Evolutionary conservation across 2,329 filamentous ascomycete species (phyloP), one percentile per base, ranked within the genome.

Genomic region (Arthrobotrys sphaeroides): DNA sequence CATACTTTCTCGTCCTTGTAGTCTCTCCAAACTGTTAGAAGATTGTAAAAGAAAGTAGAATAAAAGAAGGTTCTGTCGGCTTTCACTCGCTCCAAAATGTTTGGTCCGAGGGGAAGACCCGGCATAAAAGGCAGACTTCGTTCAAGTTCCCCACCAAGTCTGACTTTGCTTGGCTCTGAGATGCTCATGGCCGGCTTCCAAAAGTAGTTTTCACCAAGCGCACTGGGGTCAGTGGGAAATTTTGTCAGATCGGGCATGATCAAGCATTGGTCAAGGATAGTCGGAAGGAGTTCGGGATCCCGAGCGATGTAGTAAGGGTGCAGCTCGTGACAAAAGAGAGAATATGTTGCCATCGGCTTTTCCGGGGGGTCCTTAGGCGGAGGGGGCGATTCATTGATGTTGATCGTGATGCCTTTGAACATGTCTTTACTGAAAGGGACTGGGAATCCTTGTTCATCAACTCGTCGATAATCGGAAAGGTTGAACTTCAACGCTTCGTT

Each of bases 11-110:
- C 70, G 31, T 74, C 70, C 10, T 53, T 59, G 22, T 68, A 68
- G n/a, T 74, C 70, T 24, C 70, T 57, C 55, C 55, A 74, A 5
- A 68, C 64, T 1, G 70, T 68, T 1, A 74, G 43, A 13, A 74
- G 47, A 7, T 74, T 68, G 26, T 68, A 74, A 16, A 67, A 68
- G 31, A 68, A 74, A 4, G 70, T 47, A 4, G 70, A 74, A 24
- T 74, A 74, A 24, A 74, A 74, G 55, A 74, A 62, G 4, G 70
- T 74, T 40, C 70, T 53, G 47, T 74, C 70, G 12, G 70, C 70
- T 42, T 31, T 43, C 13, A 74, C 70, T 5, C 70, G 53, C 10
- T 74, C 60, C 9, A 61, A 40, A 43, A 74, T 49, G 38, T 74
- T 74, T 9, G 38, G 22, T 6, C 70, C 70, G 10, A 68, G 62